Percentiles rank a stretch among this genome's conserved stretches.
Conservation (phyloP, 2,329 filamentous ascomycete genomes). For the Beauveria caledonica region DNA sequence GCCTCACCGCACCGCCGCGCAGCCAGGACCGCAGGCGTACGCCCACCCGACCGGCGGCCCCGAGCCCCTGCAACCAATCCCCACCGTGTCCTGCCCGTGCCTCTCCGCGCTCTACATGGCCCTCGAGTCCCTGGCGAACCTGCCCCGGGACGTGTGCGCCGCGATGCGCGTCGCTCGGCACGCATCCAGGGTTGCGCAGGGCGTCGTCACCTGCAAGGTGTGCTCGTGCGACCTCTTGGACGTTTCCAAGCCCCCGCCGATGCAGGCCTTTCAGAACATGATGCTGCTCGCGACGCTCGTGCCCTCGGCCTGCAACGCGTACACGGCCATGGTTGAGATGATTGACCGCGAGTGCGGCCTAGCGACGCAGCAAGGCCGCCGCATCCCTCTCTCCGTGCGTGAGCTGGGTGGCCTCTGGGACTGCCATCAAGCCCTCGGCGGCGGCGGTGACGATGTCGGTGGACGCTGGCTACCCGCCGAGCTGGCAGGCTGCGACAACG, state of each 20-base stretch:
- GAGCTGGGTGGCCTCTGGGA: conserved; percentile 44
- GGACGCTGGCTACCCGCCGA: conserved; percentile 19
- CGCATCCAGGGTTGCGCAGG: conserved; percentile 41
- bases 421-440: conserved; percentile 16
- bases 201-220: conserved; percentile 40
- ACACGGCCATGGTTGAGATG: conserved; percentile 45
- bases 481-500: conserved; percentile 29
- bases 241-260: conserved; percentile 27
- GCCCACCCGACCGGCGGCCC: background rate
- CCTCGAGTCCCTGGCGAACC: conserved; percentile 39
- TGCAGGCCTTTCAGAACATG: conserved; percentile 47
- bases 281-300: conserved; percentile 52
- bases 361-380: conserved; percentile 34
- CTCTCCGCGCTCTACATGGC: conserved; percentile 42
- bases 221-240: conserved; percentile 36
- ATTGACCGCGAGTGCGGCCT: conserved; percentile 42
- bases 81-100: conserved; percentile 35
- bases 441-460: background rate
- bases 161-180: conserved; percentile 41
- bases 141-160: conserved; percentile 35
- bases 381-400: conserved; percentile 36
- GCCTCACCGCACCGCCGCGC: background rate
- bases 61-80: conserved; percentile 18
- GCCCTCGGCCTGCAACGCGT: conserved; percentile 49
- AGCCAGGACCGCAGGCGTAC: background rate